Percentiles rank a stretch among this genome's conserved stretches.
Conservation (phyloP, 176 grass and related monocot species). For the Rhynchospora pubera region DNA sequence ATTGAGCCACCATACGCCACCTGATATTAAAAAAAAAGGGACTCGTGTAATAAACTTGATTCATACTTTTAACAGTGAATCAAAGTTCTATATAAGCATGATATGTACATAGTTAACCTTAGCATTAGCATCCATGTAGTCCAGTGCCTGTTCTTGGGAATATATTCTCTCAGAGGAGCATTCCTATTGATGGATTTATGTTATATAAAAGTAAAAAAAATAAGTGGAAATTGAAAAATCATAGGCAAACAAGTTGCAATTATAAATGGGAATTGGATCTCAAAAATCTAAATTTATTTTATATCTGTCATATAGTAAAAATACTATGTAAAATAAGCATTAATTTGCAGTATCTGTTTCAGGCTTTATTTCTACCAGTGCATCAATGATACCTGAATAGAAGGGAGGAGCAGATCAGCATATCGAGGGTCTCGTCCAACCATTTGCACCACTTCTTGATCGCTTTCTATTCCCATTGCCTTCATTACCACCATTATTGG, state of each 20-base stretch:
- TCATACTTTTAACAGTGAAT: background rate
- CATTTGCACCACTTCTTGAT: slow-evolving; percentile 94
- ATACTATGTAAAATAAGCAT: background rate
- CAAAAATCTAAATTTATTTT: background rate
- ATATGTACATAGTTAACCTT: slow-evolving; percentile 37
- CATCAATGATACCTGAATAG: slow-evolving; percentile 56
- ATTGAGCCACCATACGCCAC: slow-evolving; percentile 37
- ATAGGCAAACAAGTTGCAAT: background rate
- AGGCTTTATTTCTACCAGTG: background rate
- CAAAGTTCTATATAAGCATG: background rate
- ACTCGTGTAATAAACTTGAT: background rate
- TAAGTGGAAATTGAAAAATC: background rate
- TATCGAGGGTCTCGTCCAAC: slow-evolving; percentile 90
- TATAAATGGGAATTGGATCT: background rate
- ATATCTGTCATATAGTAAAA: background rate
- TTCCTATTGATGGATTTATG: slow-evolving; percentile 44
- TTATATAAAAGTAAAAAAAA: slow-evolving; percentile 9
- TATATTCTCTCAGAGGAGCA: slow-evolving; percentile 93
- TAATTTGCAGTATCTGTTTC: background rate
- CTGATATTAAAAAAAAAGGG: slow-evolving; percentile 29
- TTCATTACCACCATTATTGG: slow-evolving; percentile 95
- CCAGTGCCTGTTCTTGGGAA: slow-evolving; percentile 69
- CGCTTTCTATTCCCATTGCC: slow-evolving; percentile 97
- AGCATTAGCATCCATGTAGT: slow-evolving; percentile 83
- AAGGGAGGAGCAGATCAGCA: slow-evolving; percentile 49